Base-by-base conservation (phyloP, 495 filamentous ascomycete genomes). In the Endocarpon pusillum region DNA sequence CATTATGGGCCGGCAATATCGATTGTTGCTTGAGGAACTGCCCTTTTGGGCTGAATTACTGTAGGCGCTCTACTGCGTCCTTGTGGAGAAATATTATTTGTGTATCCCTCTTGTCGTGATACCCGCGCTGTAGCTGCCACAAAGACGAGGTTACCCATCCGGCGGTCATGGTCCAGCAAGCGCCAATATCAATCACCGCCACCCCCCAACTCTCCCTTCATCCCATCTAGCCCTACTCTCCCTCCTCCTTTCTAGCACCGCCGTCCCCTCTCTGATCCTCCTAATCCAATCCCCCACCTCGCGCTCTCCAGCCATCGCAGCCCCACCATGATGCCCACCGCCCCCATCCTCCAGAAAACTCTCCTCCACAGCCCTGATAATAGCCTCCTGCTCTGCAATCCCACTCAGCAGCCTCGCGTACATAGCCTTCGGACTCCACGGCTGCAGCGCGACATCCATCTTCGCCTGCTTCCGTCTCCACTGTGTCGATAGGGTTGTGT, bases 201-300 rank as follows among this genome's bases (percentile, higher is more conserved):
- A 94, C 0, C 86, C 86, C 1, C 86, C 85, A 36, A 93, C 84
- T 38, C 86, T 67, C 18, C 86, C 83, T 53, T 93, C 86, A 60
- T 94, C 85, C 87, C 87, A 94, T 47, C 87, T 62, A 42, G 81
- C 81, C 54, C 79, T 87, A 35, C 79, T 66, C 59, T 93, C 86
- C 45, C 69, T 71, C 29, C 82, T 62, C 10, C 81, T 64, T 39
- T 81, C 83, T 35, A 76, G 71, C 40, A 75, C 54, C 41, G 77
- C 79, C 48, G 75, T 78, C 26, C 76, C 76, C 36, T 76, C 81
- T 38, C 81, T 61, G 43, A 87, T 78, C 46, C 82, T 57, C 42
- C 74, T 66, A 23, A 89, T 72, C 75, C 85, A 93, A 43, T 93
- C 86, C 11, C 59, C 54, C 34, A 78, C 73, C 59, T 93, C 86